Percentiles rank a stretch among this genome's conserved stretches.
Evolutionary conservation across 768 basidiomycete genomes (phyloP).

Genomic region (Naganishia antarctica): DNA sequence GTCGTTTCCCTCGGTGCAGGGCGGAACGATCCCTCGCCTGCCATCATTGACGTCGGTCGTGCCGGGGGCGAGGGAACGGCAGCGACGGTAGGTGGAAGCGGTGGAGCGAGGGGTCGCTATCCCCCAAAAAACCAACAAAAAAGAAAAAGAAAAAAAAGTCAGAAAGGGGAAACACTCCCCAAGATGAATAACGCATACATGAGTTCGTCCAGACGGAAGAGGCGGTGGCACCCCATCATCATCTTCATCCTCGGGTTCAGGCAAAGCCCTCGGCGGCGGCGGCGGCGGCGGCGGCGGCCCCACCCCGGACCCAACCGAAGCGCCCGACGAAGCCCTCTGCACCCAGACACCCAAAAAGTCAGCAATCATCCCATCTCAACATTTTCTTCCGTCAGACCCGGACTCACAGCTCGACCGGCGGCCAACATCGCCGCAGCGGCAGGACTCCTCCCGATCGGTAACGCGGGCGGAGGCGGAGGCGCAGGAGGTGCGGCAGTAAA

Average conservation of each 20-base stretch:
- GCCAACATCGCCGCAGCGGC: conserved; percentile 32
- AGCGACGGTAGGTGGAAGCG: conserved; percentile 12
- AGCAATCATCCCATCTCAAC: background rate
- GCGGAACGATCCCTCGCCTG: conserved; percentile 12
- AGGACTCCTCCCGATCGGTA: conserved; percentile 39
- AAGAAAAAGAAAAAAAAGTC: no score
- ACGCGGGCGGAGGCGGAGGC: conserved; percentile 18
- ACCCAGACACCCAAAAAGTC: background rate
- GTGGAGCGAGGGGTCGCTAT: conserved; percentile 20
- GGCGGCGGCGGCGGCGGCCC: no score
- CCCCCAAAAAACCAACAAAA: no score
- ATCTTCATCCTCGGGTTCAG: conserved; percentile 11
- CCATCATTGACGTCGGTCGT: conserved; percentile 8
- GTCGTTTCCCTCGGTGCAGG: conserved; percentile 36
- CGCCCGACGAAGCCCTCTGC: conserved; percentile 3
- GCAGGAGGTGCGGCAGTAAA: background rate
- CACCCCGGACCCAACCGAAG: background rate
- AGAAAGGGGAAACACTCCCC: no score
- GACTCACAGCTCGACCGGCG: conserved; percentile 24
- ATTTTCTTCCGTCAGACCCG: background rate
- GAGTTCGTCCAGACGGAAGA: conserved; percentile 7
- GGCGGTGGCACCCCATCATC: conserved; percentile 11
- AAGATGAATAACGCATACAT: background rate
- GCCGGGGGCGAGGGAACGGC: conserved; percentile 28
- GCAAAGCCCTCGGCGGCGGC: conserved; percentile 18